Conservation (phyloP, 495 filamentous ascomycete species). For the Aspergillus asperescens region DNA sequence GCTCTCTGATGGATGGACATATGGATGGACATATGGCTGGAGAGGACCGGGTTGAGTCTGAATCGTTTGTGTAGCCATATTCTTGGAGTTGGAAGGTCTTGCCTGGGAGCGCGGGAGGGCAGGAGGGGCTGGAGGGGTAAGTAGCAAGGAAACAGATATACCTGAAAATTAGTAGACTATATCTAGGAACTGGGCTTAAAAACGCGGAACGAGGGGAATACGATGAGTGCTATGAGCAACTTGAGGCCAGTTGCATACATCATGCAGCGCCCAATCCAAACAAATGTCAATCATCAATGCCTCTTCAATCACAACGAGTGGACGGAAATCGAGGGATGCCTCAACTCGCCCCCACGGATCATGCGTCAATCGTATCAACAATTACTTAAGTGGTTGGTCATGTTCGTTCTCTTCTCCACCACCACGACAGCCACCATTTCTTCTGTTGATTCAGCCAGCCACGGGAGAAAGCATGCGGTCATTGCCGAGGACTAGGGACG, state of each 20-base stretch:
- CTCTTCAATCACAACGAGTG: not conserved
- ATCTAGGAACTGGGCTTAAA: not conserved
- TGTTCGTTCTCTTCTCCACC: too few species aligned
- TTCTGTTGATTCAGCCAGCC: not conserved
- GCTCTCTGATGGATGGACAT: not conserved
- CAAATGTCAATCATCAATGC: not conserved
- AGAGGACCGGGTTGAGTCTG: not conserved
- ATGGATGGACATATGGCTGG: too few species aligned
- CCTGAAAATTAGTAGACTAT: not conserved
- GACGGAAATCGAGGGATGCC: too few species aligned
- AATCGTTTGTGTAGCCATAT: not conserved
- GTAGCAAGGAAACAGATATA: not conserved
- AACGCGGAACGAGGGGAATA: not conserved
- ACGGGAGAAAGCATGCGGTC: not conserved
- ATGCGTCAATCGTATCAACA: not conserved
- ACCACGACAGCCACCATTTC: not conserved
- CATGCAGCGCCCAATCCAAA: not conserved
- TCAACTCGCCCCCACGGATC: too few species aligned
- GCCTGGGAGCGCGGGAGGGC: not conserved
- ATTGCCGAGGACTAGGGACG: not conserved
- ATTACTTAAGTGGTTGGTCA: too few species aligned
- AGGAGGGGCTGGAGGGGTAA: not conserved
- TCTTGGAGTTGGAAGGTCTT: not conserved
- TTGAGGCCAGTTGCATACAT: not conserved
- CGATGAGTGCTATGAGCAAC: not conserved